Base-by-base conservation (phyloP, 768 basidiomycete species). In the Boletus fagicola region DNA sequence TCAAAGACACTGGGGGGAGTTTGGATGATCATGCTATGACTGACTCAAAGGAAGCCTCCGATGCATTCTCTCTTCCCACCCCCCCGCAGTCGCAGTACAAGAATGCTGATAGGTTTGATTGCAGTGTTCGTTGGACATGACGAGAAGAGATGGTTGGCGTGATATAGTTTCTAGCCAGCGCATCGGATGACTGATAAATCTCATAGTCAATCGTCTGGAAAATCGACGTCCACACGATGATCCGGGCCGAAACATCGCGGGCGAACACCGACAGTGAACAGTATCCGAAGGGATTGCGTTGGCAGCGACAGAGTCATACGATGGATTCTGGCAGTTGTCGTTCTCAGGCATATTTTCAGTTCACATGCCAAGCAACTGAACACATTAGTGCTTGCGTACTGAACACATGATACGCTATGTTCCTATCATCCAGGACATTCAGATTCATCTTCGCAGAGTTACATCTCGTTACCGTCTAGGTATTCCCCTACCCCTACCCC, bases 401-500 rank as follows among this genome's bases (percentile, higher is more conserved):
- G 64, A 63, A 62, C 63, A 65, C 39, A 51, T 48, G 46, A 57
- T 62, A 69, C 56, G 42, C 58, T 62, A 70, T 53, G 47, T 40
- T 60, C 60, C 22, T 54, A 53, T 59, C 42, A 28, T 24, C 42
- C 31, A n/a, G 53, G 33, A 35, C 57, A 57, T 42, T 35, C 39
- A 26, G 26, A 50, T 53, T 53, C 58, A 54, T 62, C 57, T 62
- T 60, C 61, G 64, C 38, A 50, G 48, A 38, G 53, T 43, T 36
- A 49, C 31, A 13, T 52, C 45, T 46, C 44, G 49, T 70, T 52
- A 91, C 76, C 90, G 85, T 63, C 88, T 77, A 48, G 83, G 86
- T 77, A 85, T 82, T 53, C 94, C 94, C 57, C 94, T 82, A 28
- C 94, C 94, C 61, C 94, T 80, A 44, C 93, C 93, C 68, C 94